Evolutionary conservation across 441 rosid genomes (phyloP).

Genomic region (Theobroma grandiflorum): DNA sequence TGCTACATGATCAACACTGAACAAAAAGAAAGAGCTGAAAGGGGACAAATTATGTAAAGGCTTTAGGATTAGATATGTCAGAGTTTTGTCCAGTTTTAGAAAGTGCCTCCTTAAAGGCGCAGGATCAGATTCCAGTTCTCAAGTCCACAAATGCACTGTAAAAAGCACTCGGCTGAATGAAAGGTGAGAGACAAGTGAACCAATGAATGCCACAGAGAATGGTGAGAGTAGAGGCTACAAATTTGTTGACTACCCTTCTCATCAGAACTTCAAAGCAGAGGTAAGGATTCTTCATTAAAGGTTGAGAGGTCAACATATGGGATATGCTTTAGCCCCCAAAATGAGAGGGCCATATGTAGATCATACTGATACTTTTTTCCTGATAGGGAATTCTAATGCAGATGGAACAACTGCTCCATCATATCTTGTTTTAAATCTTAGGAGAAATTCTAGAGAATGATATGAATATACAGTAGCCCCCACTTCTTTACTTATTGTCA

Average conservation of each 20-base stretch:
- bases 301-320: constrained; percentile 9
- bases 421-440: background rate
- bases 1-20: background rate
- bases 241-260: constrained; percentile 29
- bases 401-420: background rate
- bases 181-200: constrained; percentile 5
- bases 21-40: background rate
- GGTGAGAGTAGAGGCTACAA: constrained; percentile 17
- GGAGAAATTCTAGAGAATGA: background rate
- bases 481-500: background rate
- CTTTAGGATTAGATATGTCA: background rate
- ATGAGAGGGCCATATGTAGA: constrained; percentile 29
- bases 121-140: constrained; percentile 34
- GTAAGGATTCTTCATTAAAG: constrained; percentile 13
- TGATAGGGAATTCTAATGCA: background rate
- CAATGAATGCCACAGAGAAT: constrained; percentile 32
- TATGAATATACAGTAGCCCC: background rate
- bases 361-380: background rate
- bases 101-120: background rate
- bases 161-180: constrained; percentile 5
- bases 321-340: constrained; percentile 21
- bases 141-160: constrained; percentile 25
- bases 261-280: constrained; percentile 25
- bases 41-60: background rate
- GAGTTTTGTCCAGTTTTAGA: background rate